These are phyloP conservation scores for Macrocybe gigantea DNA, from an alignment of 768 basidiomycete genomes.

Conservation along the genomic window DNA sequence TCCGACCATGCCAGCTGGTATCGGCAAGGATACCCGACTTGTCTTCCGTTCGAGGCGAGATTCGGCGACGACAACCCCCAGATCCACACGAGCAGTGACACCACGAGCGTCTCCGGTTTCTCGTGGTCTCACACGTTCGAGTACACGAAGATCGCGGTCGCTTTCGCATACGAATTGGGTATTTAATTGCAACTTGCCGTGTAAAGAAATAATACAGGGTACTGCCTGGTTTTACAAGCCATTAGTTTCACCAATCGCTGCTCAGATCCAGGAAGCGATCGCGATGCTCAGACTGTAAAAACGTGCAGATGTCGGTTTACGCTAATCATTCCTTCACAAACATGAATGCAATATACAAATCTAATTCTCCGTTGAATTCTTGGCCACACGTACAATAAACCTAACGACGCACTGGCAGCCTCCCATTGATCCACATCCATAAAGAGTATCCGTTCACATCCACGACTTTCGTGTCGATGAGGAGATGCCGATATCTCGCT, in stretches of 20 bases:
- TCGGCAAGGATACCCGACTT: conserved; percentile 36
- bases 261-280: no score
- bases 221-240: no score
- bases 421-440: conserved; percentile 1
- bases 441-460: background rate
- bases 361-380: background rate
- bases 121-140: conserved; percentile 41
- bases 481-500: background rate
- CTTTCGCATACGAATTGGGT: conserved; percentile 47
- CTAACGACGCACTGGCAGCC: background rate
- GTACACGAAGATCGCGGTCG: conserved; percentile 55
- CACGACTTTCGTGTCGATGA: background rate
- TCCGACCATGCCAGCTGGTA: conserved; percentile 32
- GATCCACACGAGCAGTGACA: conserved; percentile 22
- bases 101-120: conserved; percentile 29
- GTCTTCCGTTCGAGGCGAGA: conserved; percentile 30
- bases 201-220: no score
- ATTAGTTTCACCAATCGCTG: no score
- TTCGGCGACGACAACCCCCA: conserved; percentile 17
- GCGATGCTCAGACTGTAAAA: no score
- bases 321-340: background rate
- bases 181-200: conserved; percentile 3
- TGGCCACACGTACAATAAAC: background rate
- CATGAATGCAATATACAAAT: background rate
- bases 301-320: background rate